Conservation (phyloP, 2,329 filamentous ascomycete species). For the Fusarium sp. region DNA sequence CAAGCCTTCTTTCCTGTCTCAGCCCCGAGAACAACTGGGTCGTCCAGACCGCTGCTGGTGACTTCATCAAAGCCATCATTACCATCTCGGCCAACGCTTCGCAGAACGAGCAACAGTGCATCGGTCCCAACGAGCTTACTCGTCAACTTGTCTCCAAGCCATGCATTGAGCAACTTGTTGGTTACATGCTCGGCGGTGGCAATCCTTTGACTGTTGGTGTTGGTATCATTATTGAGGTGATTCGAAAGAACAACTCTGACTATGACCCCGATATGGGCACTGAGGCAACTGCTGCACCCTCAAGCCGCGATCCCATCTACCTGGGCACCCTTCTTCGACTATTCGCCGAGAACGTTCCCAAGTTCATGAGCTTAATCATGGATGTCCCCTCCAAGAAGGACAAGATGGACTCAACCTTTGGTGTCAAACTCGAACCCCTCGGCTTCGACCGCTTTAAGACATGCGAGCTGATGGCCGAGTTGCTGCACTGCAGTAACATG, state of each 20-base stretch:
- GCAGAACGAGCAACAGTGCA: conserved; percentile 98
- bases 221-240: conserved; percentile 97
- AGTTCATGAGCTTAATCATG: conserved; percentile 92
- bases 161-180: conserved; percentile 87
- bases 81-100: conserved; percentile 98
- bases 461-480: conserved; percentile 97
- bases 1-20: conserved; percentile 86
- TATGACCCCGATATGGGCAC: conserved; percentile 94
- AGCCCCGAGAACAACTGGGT: conserved; percentile 87
- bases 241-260: conserved; percentile 98
- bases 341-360: conserved; percentile 90
- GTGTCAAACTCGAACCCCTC: conserved; percentile 89
- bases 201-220: conserved; percentile 97
- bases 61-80: conserved; percentile 98
- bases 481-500: conserved; percentile 99
- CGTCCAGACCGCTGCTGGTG: conserved; percentile 94
- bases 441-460: conserved; percentile 99
- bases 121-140: conserved; percentile 96
- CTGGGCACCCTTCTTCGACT: conserved; percentile 88
- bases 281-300: conserved; percentile 82
- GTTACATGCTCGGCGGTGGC: conserved; percentile 91
- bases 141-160: conserved; percentile 89
- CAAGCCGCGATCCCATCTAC: conserved; percentile 93
- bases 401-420: conserved; percentile 87
- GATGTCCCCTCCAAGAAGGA: conserved; percentile 80